Evolutionary conservation across 768 basidiomycete species (phyloP).

Genomic region (Stropharia rugosoannulata): DNA sequence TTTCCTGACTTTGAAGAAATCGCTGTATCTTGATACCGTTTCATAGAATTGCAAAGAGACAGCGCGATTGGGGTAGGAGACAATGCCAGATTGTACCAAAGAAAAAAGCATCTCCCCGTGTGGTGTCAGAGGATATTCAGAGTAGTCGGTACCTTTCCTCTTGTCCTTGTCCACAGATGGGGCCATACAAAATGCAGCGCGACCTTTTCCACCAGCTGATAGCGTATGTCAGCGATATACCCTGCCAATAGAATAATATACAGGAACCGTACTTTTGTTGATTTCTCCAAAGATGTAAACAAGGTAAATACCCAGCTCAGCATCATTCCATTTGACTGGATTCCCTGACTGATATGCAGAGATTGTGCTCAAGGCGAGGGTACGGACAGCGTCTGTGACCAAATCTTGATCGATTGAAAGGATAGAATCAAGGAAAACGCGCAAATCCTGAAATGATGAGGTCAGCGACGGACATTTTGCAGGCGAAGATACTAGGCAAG

Average conservation of each 20-base stretch:
- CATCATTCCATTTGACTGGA: constrained; percentile 84
- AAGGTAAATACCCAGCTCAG: constrained; percentile 90
- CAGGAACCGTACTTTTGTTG: constrained; percentile 66
- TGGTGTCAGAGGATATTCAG: constrained; percentile 79
- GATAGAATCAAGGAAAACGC: constrained; percentile 84
- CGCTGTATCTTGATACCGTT: constrained; percentile 85
- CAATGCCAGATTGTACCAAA: constrained; percentile 81
- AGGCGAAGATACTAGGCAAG: too few relatives aligned
- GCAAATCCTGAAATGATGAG: constrained; percentile 61
- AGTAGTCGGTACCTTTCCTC: constrained; percentile 67
- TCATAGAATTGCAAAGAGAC: constrained; percentile 94
- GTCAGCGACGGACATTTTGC: constrained; percentile 5
- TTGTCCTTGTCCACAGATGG: constrained; percentile 67
- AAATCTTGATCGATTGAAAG: constrained; percentile 83
- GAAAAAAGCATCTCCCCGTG: constrained; percentile 90
- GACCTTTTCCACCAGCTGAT: constrained; percentile 76
- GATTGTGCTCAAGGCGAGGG: constrained; percentile 73
- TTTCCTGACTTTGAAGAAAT: constrained; percentile 94
- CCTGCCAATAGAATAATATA: background rate
- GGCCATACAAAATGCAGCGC: constrained; percentile 83
- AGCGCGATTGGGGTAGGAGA: constrained; percentile 77
- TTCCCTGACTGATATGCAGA: constrained; percentile 64
- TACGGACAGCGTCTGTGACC: constrained; percentile 74
- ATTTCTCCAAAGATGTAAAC: constrained; percentile 95
- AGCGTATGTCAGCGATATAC: constrained; percentile 8